These are phyloP conservation scores for Seiridium unicorne DNA, from an alignment of 2,329 filamentous ascomycete genomes.

Conservation along the genomic window DNA sequence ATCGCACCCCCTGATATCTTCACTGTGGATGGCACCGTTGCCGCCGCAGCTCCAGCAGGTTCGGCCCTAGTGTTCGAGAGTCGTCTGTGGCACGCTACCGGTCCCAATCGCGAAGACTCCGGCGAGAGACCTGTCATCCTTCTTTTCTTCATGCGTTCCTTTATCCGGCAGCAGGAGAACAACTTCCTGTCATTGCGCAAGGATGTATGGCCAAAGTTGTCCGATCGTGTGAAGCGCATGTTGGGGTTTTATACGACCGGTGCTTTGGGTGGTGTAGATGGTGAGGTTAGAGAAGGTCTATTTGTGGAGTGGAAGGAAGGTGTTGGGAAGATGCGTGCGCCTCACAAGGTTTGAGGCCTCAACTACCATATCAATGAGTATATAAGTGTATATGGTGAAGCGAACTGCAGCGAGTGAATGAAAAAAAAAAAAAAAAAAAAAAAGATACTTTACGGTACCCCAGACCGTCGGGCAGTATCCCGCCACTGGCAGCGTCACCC, in stretches of 20 bases:
- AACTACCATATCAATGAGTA: too few relatives aligned
- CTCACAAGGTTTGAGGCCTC: not conserved
- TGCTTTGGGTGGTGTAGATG: slow-evolving; percentile 20
- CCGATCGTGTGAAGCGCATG: slow-evolving; percentile 19
- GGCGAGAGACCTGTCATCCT: slow-evolving; percentile 8
- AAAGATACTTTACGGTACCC: too few relatives aligned
- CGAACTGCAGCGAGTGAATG: too few relatives aligned
- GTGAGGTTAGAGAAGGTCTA: slow-evolving; percentile 18
- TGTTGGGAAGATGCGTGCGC: slow-evolving; percentile 6
- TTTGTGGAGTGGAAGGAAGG: slow-evolving; percentile 15
- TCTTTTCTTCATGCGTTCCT: slow-evolving; percentile 28
- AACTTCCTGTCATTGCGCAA: slow-evolving; percentile 24
- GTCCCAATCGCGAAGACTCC: slow-evolving; percentile 17
- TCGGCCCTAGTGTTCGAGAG: slow-evolving; percentile 24
- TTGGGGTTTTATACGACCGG: slow-evolving; percentile 20
- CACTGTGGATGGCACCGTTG: slow-evolving; percentile 18
- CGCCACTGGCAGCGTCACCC: too few relatives aligned
- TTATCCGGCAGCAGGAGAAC: slow-evolving; percentile 29
- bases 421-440: too few relatives aligned
- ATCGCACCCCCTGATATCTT: slow-evolving; percentile 24
- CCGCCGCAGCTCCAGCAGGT: slow-evolving; percentile 24
- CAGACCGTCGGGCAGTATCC: too few relatives aligned
- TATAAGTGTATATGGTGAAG: too few relatives aligned
- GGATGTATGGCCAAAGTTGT: slow-evolving; percentile 24
- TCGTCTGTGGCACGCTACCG: slow-evolving; percentile 27